phyloP scores from a whole-genome alignment of 495 filamentous ascomycete genomes.

The Neurospora pannonica region DNA sequence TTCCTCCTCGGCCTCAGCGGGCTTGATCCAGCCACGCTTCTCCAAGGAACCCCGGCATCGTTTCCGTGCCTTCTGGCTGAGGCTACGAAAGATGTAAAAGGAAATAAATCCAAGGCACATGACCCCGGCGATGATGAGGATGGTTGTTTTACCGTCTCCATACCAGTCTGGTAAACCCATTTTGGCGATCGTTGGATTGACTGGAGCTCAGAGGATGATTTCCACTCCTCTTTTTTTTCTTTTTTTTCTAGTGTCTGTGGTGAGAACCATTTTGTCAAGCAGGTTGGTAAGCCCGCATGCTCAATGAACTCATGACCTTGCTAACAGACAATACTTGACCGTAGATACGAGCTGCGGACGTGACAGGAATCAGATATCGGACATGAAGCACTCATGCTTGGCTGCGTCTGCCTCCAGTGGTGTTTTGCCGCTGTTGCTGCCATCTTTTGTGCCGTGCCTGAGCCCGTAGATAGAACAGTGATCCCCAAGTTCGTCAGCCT shows the following conservation, averaged over 20 bases:
- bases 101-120: slow-evolving; percentile 14
- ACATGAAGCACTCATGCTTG: background rate
- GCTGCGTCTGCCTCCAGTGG: background rate
- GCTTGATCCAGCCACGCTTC: slow-evolving; percentile 2
- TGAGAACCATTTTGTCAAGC: background rate
- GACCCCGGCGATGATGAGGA: slow-evolving; percentile 9
- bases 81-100: slow-evolving; percentile 4
- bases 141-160: slow-evolving; percentile 1
- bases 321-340: slow-evolving; percentile 4
- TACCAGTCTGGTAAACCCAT: slow-evolving; percentile 7
- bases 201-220: background rate
- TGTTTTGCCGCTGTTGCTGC: background rate
- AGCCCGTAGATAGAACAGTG: background rate
- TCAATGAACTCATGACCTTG: slow-evolving; percentile 8
- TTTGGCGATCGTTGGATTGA: background rate
- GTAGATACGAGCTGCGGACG: background rate
- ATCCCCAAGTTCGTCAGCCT: background rate
- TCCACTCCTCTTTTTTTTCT: background rate
- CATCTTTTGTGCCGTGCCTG: background rate
- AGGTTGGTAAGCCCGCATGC: slow-evolving; percentile 11
- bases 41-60: background rate
- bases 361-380: background rate
- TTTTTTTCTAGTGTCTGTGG: background rate
- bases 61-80: slow-evolving; percentile 1
- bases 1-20: slow-evolving; percentile 1